Conservation (phyloP, 352 stramenopile genomes). For the Phytophthora sansomeana region DNA sequence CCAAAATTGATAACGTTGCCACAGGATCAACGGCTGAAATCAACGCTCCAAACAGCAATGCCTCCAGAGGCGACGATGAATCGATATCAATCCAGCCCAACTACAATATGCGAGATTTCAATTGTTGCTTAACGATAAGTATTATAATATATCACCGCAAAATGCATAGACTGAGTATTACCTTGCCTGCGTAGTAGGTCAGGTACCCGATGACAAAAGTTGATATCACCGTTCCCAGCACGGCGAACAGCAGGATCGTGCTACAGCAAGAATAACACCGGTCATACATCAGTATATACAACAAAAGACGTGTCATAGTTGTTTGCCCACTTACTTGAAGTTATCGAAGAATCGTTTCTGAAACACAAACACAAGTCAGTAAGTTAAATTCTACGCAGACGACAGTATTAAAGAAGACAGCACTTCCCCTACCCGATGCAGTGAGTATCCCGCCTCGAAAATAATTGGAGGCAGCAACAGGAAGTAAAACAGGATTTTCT, state of each 20-base stretch:
- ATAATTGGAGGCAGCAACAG: slow-evolving; percentile 97
- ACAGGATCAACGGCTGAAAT: slow-evolving; percentile 98
- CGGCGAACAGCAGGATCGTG: slow-evolving; percentile 95
- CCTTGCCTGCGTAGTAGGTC: slow-evolving; percentile 88
- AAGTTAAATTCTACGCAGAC: not conserved
- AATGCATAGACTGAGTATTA: slow-evolving; percentile 15
- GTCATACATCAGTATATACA: not conserved
- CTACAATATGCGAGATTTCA: slow-evolving; percentile 27
- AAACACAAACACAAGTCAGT: not conserved
- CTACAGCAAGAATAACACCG: slow-evolving; percentile 32
- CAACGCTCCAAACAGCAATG: slow-evolving; percentile 95
- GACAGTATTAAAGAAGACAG: not conserved
- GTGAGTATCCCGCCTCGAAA: slow-evolving; percentile 96
- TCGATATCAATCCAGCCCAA: slow-evolving; percentile 89
- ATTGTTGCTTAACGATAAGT: too few species aligned
- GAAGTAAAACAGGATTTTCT: slow-evolving; percentile 97
- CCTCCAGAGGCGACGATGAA: slow-evolving; percentile 93
- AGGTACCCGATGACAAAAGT: slow-evolving; percentile 96
- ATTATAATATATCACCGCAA: not conserved
- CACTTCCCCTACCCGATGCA: slow-evolving; percentile 68
- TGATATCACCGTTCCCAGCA: slow-evolving; percentile 96
- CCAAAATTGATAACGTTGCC: slow-evolving; percentile 96
- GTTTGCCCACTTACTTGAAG: slow-evolving; percentile 68
- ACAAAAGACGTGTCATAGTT: not conserved
- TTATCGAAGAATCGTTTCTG: slow-evolving; percentile 97